Conservation (phyloP, 805 yeast genomes). For the Starmera pachycereana region DNA sequence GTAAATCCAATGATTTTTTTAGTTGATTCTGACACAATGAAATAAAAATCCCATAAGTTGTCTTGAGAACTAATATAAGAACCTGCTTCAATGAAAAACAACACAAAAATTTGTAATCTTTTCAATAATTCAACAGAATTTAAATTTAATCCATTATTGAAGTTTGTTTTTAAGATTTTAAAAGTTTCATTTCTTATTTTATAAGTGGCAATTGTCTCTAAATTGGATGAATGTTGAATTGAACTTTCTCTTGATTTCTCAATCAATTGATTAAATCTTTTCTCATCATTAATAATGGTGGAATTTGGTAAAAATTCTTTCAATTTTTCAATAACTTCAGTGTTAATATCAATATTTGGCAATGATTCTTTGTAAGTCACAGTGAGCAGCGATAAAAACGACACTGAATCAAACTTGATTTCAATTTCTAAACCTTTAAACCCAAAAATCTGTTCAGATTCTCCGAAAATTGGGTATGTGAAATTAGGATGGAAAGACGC, state of each 20-base stretch:
- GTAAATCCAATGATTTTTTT: slow-evolving; percentile 62
- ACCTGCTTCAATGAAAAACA: slow-evolving; percentile 90
- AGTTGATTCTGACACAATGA: slow-evolving; percentile 28
- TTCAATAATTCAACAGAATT: slow-evolving; percentile 44
- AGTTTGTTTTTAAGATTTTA: slow-evolving; percentile 36
- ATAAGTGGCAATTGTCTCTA: slow-evolving; percentile 26
- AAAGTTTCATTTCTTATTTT: slow-evolving; percentile 27
- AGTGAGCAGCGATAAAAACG: slow-evolving; percentile 64
- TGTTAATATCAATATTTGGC: slow-evolving; percentile 34
- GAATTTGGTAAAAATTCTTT: slow-evolving; percentile 50
- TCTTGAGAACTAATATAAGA: slow-evolving; percentile 74
- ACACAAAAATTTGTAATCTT: slow-evolving; percentile 68
- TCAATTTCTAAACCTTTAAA: slow-evolving; percentile 59
- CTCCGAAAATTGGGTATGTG: slow-evolving; percentile 93
- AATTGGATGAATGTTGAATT: slow-evolving; percentile 25
- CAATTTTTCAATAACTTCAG: slow-evolving; percentile 46
- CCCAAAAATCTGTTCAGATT: slow-evolving; percentile 81
- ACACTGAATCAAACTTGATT: slow-evolving; percentile 61
- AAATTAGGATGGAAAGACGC: slow-evolving; percentile 65
- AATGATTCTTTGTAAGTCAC: slow-evolving; percentile 46
- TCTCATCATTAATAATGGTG: slow-evolving; percentile 53
- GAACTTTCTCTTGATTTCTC: slow-evolving; percentile 33
- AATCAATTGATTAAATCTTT: slow-evolving; percentile 50
- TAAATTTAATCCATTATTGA: slow-evolving; percentile 23
- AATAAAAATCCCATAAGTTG: slow-evolving; percentile 69